phyloP scores from a whole-genome alignment of 371 early-diverging fungal genomes.

The Mortierella sp. region DNA sequence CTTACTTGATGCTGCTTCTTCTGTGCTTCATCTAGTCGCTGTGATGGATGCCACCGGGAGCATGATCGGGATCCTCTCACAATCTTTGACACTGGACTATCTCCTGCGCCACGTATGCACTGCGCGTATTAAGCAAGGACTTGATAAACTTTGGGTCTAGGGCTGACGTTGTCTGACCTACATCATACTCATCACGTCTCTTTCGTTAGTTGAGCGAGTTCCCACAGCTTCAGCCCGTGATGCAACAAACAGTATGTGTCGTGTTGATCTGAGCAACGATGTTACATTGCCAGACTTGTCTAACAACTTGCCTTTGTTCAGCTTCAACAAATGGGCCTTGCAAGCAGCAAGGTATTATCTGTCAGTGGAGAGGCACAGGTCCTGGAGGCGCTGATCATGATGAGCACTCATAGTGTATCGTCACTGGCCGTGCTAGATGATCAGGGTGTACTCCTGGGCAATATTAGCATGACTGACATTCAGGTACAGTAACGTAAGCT shows the following conservation, averaged over 20 bases:
- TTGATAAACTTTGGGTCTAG: too few relatives aligned
- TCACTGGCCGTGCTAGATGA: conserved; percentile 69
- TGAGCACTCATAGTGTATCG: conserved; percentile 68
- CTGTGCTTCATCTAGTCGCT: conserved; percentile 22
- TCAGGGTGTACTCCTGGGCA: conserved; percentile 70
- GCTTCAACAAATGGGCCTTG: conserved; percentile 12
- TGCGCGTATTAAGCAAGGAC: too few relatives aligned
- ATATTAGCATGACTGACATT: conserved; percentile 77
- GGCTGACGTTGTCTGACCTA: too few relatives aligned
- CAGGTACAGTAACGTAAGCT: conserved; percentile 41
- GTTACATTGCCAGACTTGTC: background rate
- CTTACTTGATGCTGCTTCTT: background rate
- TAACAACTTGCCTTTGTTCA: background rate
- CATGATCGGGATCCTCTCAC: conserved; percentile 77
- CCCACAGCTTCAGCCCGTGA: conserved; percentile 29
- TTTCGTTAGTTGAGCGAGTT: conserved; percentile 25
- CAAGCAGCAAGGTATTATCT: conserved; percentile 61
- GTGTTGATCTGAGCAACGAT: background rate
- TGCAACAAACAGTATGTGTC: conserved; percentile 30
- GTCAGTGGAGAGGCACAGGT: conserved; percentile 53
- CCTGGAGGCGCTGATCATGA: conserved; percentile 63
- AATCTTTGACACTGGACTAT: conserved; percentile 74
- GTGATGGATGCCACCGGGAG: conserved; percentile 33
- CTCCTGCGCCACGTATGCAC: conserved; percentile 52
- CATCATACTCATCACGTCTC: too few relatives aligned